Evolutionary conservation across 352 stramenopile species (phyloP), one percentile per base, ranked within the genome.

Genomic region (Aphanomyces astaci): DNA sequence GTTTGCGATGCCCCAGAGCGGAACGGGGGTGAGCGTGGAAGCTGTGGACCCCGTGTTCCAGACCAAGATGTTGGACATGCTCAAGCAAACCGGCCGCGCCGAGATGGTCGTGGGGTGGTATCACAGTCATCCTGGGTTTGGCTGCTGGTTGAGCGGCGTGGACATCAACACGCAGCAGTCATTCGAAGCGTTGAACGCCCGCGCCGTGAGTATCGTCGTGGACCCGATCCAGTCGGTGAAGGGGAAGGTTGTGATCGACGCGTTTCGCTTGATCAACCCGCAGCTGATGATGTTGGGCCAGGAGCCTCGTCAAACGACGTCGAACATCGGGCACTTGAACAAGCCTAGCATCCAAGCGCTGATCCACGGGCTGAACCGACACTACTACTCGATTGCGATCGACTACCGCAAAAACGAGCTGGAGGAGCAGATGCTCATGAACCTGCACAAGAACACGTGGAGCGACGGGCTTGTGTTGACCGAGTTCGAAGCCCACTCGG

Each of bases 371-470:
- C 83, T 99, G 19, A 99, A 99, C 79, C 82, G 96, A 64, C 95
- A 99, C 76, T 99, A 99, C 82, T 99, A 99, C 79, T 97, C 88
- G 31, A 98, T 99, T 66, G 91, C 82, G 28, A 94, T 96, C 73
- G 95, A 98, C 78, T 99, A 98, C 82, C 86, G 97, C 59, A 99
- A 99, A 85, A 99, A 99, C 80, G 96, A 99, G 71, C 83, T 99
- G 4, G 97, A 99, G 78, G 96, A 99, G 79, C 96, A 99, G 79
- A 99, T 99, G 96, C 86, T 99, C 15, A 98, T 98, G 90, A 99
- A 99, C 79, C 75, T 99, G 63, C 90, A 99, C 85, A 98, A 98
- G 73, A 96, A 96, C 64, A 95, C 97, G 69, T 99, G 97, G 97
- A 98, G 95, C 52, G 80, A 92, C 31, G 96, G 96, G 1, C 81